phyloP scores from a whole-genome alignment of 495 filamentous ascomycete species.

The Lentithecium fluviatile region DNA sequence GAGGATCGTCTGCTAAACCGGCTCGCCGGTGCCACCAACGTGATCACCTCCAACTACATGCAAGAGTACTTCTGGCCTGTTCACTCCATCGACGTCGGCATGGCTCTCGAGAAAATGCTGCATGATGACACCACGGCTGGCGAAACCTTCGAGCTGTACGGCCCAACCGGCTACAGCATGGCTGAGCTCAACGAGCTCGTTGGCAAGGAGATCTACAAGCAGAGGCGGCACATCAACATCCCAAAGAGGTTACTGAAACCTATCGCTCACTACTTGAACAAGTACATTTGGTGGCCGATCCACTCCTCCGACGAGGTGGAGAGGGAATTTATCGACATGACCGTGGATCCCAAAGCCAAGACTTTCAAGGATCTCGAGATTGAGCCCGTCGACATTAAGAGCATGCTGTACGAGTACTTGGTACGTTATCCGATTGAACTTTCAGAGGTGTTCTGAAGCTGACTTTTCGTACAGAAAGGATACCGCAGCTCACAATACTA shows the following conservation, averaged over 20 bases:
- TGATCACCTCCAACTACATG: constrained; percentile 90
- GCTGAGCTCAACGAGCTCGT: constrained; percentile 83
- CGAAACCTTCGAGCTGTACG: constrained; percentile 93
- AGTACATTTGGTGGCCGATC: constrained; percentile 80
- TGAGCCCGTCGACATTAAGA: constrained; percentile 75
- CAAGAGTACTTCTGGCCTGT: constrained; percentile 88
- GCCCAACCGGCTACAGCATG: constrained; percentile 87
- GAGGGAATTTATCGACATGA: constrained; percentile 90
- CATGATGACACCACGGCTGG: constrained; percentile 84
- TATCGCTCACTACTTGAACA: constrained; percentile 68
- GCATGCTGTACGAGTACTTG: constrained; percentile 87
- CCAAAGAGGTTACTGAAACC: constrained; percentile 77
- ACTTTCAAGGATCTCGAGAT: constrained; percentile 94
- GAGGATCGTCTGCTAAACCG: constrained; percentile 89
- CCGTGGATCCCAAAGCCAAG: constrained; percentile 86
- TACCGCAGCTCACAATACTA: constrained; percentile 82
- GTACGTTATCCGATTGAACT: constrained; percentile 52
- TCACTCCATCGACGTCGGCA: constrained; percentile 75
- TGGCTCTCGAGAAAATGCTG: constrained; percentile 82
- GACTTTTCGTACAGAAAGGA: constrained; percentile 58
- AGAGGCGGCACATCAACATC: constrained; percentile 85
- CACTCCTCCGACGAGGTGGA: constrained; percentile 85
- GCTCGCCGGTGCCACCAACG: constrained; percentile 72
- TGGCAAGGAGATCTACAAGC: constrained; percentile 87
- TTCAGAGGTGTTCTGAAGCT: neutral